Evolutionary conservation across 164 flowering plant genomes (phyloP).

Genomic region (Annona cherimola): DNA sequence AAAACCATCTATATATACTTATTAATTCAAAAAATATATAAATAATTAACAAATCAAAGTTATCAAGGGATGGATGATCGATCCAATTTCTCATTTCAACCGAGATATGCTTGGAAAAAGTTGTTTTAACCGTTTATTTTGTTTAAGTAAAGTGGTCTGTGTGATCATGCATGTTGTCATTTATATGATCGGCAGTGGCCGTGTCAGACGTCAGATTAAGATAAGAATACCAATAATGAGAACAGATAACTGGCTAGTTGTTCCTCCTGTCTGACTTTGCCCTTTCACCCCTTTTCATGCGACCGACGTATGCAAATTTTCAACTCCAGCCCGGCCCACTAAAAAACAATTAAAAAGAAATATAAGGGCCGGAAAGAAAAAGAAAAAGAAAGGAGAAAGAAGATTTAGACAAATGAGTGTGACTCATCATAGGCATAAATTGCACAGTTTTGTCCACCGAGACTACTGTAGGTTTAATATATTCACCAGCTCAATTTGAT

Average conservation of each 20-base stretch:
- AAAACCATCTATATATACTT: too few species aligned
- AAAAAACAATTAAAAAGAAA: not conserved
- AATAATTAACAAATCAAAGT: too few species aligned
- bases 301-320: too few species aligned
- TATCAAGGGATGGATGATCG: not conserved
- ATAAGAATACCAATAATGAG: not conserved
- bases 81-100: not conserved
- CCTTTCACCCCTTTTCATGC: conserved; percentile 16
- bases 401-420: not conserved
- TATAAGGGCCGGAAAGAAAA: conserved; percentile 1
- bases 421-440: not conserved
- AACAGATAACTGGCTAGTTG: not conserved
- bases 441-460: not conserved
- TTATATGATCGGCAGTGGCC: not conserved
- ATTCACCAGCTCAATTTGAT: too few species aligned
- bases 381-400: conserved; percentile 12
- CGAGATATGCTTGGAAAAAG: not conserved
- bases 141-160: too few species aligned
- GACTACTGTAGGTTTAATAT: too few species aligned
- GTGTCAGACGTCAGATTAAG: not conserved
- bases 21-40: too few species aligned
- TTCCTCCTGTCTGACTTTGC: not conserved
- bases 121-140: not conserved
- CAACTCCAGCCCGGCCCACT: not conserved
- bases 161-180: not conserved